Evolutionary conservation across 805 yeast species (phyloP).

Genomic region (Zygoascus tannicola): DNA sequence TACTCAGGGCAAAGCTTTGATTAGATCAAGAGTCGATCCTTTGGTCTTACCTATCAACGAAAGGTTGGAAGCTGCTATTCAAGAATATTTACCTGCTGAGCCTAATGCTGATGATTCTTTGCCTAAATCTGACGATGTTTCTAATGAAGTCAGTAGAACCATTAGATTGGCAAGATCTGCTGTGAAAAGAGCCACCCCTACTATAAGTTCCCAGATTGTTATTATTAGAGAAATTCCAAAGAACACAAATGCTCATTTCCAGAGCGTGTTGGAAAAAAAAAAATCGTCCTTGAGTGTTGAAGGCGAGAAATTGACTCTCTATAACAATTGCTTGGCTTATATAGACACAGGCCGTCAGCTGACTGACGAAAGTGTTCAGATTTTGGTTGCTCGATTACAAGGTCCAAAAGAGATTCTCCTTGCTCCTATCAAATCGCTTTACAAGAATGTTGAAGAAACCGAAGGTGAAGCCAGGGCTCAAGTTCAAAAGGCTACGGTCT

Average conservation of each 20-base stretch:
- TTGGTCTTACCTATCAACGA: conserved; percentile 53
- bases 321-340: conserved; percentile 3
- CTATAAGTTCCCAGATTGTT: conserved; percentile 15
- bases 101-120: conserved; percentile 18
- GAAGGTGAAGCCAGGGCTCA: conserved; percentile 3
- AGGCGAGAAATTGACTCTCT: conserved; percentile 2
- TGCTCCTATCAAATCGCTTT: not conserved
- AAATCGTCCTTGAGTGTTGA: conserved; percentile 3
- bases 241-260: conserved; percentile 15
- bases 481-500: conserved; percentile 1
- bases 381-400: not conserved
- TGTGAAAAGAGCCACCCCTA: conserved; percentile 17
- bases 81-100: conserved; percentile 37
- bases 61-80: conserved; percentile 38
- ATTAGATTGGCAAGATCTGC: conserved; percentile 35
- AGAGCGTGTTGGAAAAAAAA: conserved; percentile 13
- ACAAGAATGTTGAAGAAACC: conserved; percentile 3
- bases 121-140: conserved; percentile 35
- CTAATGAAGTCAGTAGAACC: conserved; percentile 54
- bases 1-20: conserved; percentile 51
- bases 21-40: conserved; percentile 57
- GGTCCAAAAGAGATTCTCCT: not conserved
- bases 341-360: conserved; percentile 9
- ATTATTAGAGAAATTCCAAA: conserved; percentile 11
- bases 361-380: conserved; percentile 3